phyloP scores from a whole-genome alignment of 495 filamentous ascomycete species.

The Xylaria acuta region DNA sequence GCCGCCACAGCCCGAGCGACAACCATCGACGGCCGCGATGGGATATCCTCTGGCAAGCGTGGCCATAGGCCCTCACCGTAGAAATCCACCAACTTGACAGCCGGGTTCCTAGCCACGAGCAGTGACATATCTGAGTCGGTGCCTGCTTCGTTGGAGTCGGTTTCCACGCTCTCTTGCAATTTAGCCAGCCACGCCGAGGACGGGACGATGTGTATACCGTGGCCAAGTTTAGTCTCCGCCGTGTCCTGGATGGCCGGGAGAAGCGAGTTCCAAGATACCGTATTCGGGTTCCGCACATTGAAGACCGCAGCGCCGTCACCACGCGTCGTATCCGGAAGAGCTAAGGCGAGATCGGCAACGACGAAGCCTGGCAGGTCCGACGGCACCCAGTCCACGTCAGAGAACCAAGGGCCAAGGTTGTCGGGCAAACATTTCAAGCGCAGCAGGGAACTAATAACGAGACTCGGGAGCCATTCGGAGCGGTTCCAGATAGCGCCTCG shows the following conservation, averaged over 20 bases:
- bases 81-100: conserved; percentile 7
- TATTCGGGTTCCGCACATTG: conserved; percentile 20
- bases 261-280: not conserved
- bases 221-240: not conserved
- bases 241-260: not conserved
- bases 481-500: conserved; percentile 56
- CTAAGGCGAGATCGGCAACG: conserved; percentile 42
- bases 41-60: not conserved
- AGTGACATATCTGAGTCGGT: conserved; percentile 15
- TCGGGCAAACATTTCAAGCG: conserved; percentile 46
- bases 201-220: not conserved
- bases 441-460: conserved; percentile 46
- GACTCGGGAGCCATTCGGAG: conserved; percentile 63
- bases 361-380: conserved; percentile 38
- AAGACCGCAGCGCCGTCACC: conserved; percentile 6
- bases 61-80: conserved; percentile 29
- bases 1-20: conserved; percentile 11
- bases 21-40: conserved; percentile 12
- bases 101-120: conserved; percentile 19
- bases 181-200: not conserved
- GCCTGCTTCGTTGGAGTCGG: not conserved
- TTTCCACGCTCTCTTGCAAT: conserved; percentile 10
- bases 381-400: conserved; percentile 60
- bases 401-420: conserved; percentile 43
- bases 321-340: conserved; percentile 20